These are phyloP conservation scores for Penicillium nucicola DNA, from an alignment of 495 filamentous ascomycete species.

Conservation along the genomic window DNA sequence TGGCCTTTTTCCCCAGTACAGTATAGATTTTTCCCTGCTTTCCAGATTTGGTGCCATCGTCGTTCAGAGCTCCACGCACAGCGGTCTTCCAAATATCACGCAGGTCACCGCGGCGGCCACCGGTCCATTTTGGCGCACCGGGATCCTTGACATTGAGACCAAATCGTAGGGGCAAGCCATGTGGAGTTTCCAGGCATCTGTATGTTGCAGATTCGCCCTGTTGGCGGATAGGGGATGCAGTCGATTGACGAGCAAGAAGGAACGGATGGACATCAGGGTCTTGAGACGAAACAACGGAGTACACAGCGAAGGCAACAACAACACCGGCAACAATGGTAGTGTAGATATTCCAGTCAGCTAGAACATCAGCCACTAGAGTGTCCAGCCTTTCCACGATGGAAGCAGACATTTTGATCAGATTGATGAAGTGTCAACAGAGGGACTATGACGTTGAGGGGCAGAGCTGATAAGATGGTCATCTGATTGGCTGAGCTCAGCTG, in stretches of 20 bases:
- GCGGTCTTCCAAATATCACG: slow-evolving; percentile 88
- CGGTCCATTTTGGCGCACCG: slow-evolving; percentile 75
- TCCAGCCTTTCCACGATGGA: slow-evolving; percentile 61
- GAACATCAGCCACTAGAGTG: slow-evolving; percentile 59
- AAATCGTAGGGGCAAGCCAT: slow-evolving; percentile 75
- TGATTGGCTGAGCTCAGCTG: slow-evolving; percentile 13
- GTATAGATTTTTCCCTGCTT: slow-evolving; percentile 75
- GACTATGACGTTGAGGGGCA: slow-evolving; percentile 26
- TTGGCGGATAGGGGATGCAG: slow-evolving; percentile 72
- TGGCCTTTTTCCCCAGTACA: slow-evolving; percentile 67
- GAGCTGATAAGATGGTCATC: background rate
- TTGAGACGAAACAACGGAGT: slow-evolving; percentile 55
- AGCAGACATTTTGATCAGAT: slow-evolving; percentile 43
- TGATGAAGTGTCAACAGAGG: slow-evolving; percentile 11
- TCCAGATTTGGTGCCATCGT: slow-evolving; percentile 55
- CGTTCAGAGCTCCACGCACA: slow-evolving; percentile 58
- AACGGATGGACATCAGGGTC: slow-evolving; percentile 92
- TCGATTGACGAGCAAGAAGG: slow-evolving; percentile 80
- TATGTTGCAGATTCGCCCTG: slow-evolving; percentile 80
- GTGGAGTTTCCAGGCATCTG: slow-evolving; percentile 75
- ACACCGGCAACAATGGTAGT: slow-evolving; percentile 60
- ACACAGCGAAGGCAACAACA: slow-evolving; percentile 60
- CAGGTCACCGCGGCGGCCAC: slow-evolving; percentile 82
- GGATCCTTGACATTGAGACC: slow-evolving; percentile 85
- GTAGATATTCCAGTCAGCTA: slow-evolving; percentile 78